Evolutionary conservation across 257 asterid species (phyloP).

Genomic region (Capsicum baccatum): DNA sequence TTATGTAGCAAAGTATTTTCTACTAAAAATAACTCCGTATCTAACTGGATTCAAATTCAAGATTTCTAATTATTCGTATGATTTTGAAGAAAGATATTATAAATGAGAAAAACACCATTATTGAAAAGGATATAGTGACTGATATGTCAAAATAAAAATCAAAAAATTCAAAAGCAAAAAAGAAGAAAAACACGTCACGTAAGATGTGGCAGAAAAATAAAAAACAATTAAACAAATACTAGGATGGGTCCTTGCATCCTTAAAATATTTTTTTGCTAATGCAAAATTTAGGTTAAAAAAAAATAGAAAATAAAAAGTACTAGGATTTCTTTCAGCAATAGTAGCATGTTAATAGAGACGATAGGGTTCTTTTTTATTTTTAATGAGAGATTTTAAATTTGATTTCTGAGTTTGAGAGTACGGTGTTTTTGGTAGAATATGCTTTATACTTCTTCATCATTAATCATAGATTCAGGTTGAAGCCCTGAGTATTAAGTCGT

Average conservation of each 20-base stretch:
- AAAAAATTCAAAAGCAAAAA: neutral
- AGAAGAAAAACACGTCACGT: neutral
- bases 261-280: neutral
- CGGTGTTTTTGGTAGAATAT: too few species aligned
- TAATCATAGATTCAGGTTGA: too few species aligned
- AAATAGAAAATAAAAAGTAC: neutral
- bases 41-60: fast-evolving
- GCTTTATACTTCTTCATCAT: too few species aligned
- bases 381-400: too few species aligned
- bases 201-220: neutral
- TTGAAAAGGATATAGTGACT: neutral
- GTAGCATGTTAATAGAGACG: too few species aligned
- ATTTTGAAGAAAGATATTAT: neutral
- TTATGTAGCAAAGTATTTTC: too few species aligned
- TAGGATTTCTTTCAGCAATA: neutral
- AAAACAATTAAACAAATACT: too few species aligned
- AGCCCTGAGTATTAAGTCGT: too few species aligned
- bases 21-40: neutral
- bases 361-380: too few species aligned
- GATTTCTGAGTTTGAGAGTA: too few species aligned
- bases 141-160: neutral
- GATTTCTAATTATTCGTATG: neutral
- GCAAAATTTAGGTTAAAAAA: neutral
- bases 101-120: neutral
- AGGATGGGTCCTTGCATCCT: neutral